phyloP scores from a whole-genome alignment of 2,329 filamentous ascomycete species.

The Penicillium hesseltinei region DNA sequence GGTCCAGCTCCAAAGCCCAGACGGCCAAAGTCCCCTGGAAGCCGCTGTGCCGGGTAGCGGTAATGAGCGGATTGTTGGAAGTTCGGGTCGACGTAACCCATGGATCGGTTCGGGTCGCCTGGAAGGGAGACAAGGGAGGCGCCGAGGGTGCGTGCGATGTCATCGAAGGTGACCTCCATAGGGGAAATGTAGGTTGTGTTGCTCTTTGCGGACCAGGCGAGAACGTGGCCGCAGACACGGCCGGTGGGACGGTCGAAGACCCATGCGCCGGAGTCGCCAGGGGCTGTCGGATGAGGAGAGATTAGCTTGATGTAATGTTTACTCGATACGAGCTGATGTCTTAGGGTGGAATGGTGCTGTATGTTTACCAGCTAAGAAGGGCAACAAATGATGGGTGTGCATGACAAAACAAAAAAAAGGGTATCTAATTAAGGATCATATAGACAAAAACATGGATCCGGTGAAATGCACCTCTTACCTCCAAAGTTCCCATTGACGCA shows the following conservation, averaged over 20 bases:
- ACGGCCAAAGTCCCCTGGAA: constrained; percentile 20
- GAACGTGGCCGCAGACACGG: constrained; percentile 80
- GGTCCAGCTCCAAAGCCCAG: constrained; percentile 14
- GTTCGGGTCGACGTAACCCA: constrained; percentile 19
- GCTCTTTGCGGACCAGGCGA: constrained; percentile 81
- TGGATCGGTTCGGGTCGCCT: constrained; percentile 38
- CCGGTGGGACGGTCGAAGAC: constrained; percentile 78
- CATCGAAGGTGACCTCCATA: constrained; percentile 84
- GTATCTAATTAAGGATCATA: constrained; percentile 26
- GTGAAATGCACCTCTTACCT: constrained; percentile 39
- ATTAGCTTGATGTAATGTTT: constrained; percentile 20
- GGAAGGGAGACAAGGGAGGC: constrained; percentile 71
- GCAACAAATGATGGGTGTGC: constrained; percentile 4
- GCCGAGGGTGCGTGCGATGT: constrained; percentile 76
- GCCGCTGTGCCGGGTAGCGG: constrained; percentile 19
- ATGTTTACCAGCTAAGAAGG: constrained; percentile 21
- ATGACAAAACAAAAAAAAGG: constrained; percentile 14
- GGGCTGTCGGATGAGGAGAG: constrained; percentile 36
- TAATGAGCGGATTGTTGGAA: constrained; percentile 13
- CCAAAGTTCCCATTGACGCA: constrained; percentile 61
- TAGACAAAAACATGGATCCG: constrained; percentile 23
- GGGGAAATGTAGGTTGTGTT: constrained; percentile 88
- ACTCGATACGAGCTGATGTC: constrained; percentile 15
- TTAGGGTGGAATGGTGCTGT: constrained; percentile 10
- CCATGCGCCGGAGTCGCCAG: constrained; percentile 92